Conservation (phyloP, 2,329 filamentous ascomycete species). For the Ophiostoma himal-ulmi region DNA sequence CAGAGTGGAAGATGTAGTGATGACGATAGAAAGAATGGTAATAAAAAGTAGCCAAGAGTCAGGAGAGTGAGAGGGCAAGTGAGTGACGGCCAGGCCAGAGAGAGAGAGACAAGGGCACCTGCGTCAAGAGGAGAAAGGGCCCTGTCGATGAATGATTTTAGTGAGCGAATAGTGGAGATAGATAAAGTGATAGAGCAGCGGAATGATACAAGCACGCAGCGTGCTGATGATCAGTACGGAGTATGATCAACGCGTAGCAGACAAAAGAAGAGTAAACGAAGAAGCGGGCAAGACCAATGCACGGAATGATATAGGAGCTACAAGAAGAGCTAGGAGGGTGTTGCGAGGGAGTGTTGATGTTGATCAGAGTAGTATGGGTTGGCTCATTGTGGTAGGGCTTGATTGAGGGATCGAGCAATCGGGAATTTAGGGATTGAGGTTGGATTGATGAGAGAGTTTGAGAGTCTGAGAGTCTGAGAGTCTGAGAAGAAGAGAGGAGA, state of each 20-base stretch:
- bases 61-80: background rate
- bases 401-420: too few relatives aligned
- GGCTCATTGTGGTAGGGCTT: background rate
- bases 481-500: background rate
- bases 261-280: background rate
- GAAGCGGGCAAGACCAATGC: background rate
- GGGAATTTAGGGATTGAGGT: background rate
- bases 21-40: background rate
- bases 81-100: background rate
- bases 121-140: background rate
- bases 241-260: background rate
- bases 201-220: background rate
- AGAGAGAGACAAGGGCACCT: background rate
- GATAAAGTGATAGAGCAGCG: background rate
- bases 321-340: conserved; percentile 4
- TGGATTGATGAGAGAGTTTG: background rate
- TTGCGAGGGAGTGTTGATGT: background rate
- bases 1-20: background rate
- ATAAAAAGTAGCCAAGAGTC: background rate
- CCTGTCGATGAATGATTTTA: background rate
- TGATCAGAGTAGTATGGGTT: conserved; percentile 8
- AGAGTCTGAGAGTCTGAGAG: background rate
- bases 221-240: background rate
- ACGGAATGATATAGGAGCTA: background rate
- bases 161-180: background rate